Percentiles rank a stretch among this genome's conserved stretches.
Conservation (phyloP, 805 yeast species). For the Hanseniaspora mollemarum region DNA sequence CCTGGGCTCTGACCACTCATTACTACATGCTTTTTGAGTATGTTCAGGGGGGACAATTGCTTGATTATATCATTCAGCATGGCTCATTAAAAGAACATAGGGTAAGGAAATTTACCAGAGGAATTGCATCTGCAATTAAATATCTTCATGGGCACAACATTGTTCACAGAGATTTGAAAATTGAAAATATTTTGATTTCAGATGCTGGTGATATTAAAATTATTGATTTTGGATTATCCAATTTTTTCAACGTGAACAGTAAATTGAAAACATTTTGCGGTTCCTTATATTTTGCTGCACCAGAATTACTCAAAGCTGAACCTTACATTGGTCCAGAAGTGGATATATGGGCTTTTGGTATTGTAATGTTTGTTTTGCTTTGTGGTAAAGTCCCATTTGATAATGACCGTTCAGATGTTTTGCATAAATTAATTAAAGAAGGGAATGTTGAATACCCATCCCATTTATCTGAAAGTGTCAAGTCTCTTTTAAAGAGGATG, state of each 20-base stretch:
- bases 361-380: slow-evolving; percentile 83
- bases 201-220: slow-evolving; percentile 89
- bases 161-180: slow-evolving; percentile 92
- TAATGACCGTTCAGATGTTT: slow-evolving; percentile 79
- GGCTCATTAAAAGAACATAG: slow-evolving; percentile 88
- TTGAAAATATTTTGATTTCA: slow-evolving; percentile 90
- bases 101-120: slow-evolving; percentile 89
- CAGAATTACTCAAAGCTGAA: slow-evolving; percentile 81
- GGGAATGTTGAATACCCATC: slow-evolving; percentile 89
- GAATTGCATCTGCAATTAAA: slow-evolving; percentile 85
- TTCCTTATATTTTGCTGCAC: slow-evolving; percentile 94
- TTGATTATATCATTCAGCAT: slow-evolving; percentile 92
- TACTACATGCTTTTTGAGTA: slow-evolving; percentile 94
- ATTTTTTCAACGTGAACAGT: slow-evolving; percentile 59
- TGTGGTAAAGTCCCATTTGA: slow-evolving; percentile 98
- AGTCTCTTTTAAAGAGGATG: slow-evolving; percentile 69
- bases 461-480: slow-evolving; percentile 66
- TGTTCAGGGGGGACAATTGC: slow-evolving; percentile 93
- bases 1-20: slow-evolving; percentile 92
- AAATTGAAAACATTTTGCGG: slow-evolving; percentile 92
- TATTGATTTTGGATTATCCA: slow-evolving; percentile 92
- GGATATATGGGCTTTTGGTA: slow-evolving; percentile 97
- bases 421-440: slow-evolving; percentile 86
- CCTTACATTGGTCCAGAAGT: slow-evolving; percentile 96
- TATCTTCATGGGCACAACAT: slow-evolving; percentile 89